These are phyloP conservation scores for Ogataea pini DNA, from an alignment of 805 yeast genomes.

Conservation along the genomic window DNA sequence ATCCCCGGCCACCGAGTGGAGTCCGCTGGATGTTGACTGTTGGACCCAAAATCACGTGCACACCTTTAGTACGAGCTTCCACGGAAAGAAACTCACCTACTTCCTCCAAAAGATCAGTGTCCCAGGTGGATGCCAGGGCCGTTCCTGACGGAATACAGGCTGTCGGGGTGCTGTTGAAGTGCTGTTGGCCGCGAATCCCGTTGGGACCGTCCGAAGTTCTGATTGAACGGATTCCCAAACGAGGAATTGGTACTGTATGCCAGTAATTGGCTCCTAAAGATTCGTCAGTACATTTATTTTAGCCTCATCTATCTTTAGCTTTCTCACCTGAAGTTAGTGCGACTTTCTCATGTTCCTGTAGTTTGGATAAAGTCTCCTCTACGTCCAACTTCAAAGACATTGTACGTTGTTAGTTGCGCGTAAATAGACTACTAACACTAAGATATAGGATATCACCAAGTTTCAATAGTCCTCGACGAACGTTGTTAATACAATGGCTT, in stretches of 20 bases:
- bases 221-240: slow-evolving; percentile 39
- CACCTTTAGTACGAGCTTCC: slow-evolving; percentile 46
- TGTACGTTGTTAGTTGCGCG: not conserved
- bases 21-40: slow-evolving; percentile 43
- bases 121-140: slow-evolving; percentile 46
- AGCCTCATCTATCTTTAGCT: not conserved
- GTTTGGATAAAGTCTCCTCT: slow-evolving; percentile 5
- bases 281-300: not conserved
- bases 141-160: slow-evolving; percentile 51
- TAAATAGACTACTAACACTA: too few species aligned
- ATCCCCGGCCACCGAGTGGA: slow-evolving; percentile 56
- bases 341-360: slow-evolving; percentile 8
- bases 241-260: slow-evolving; percentile 39
- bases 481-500: not conserved
- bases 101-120: slow-evolving; percentile 39
- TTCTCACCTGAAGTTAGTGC: slow-evolving; percentile 11
- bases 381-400: slow-evolving; percentile 8
- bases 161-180: slow-evolving; percentile 43
- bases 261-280: slow-evolving; percentile 36
- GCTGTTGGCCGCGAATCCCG: slow-evolving; percentile 47
- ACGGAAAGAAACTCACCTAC: slow-evolving; percentile 45
- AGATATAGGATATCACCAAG: too few species aligned
- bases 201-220: slow-evolving; percentile 48
- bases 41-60: slow-evolving; percentile 41
- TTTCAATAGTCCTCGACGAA: too few species aligned